Base-by-base conservation (phyloP, 176 grass and related monocot genomes). In the Microstegium vimineum region DNA sequence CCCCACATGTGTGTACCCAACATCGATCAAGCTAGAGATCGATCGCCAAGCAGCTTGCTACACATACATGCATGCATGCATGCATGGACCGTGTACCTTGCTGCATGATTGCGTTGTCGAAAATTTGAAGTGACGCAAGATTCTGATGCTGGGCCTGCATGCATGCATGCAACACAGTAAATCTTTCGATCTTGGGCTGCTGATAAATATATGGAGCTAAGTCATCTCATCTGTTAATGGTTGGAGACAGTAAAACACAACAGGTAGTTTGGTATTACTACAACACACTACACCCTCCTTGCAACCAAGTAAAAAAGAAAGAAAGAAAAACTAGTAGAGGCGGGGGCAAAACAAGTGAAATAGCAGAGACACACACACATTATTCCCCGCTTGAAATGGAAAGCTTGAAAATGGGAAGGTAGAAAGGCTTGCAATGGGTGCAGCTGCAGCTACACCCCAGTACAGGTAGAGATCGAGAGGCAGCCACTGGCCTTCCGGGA, bases 391-490 rank as follows among this genome's bases (percentile, higher is more conserved):
- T 81, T 15, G n/a, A n/a, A n/a, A n/a, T n/a, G n/a, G n/a, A n/a
- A n/a, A n/a, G n/a, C n/a, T n/a, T n/a, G 27, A 81, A n/a, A 87
- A 81, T 64, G 54, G 78, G 69, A 68, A 78, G 52, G 66, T 22
- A 22, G 61, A 66, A 80, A 88, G 42, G 54, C 86, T 77, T 82
- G 71, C 33, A 35, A 35, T 46, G 71, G 28, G 46, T 75, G 61
- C 60, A 66, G 76, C 10, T 54, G 64, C 81, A 36, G 2, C 17
- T 36, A 20, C 69, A 76, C 28, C 49, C 15, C 46, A 41, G 10
- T 14, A 28, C 66, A 57, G 35, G 49, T 26, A 57, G 66, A 36
- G 17, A 65, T n/a, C n/a, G 22, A 57, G 6, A n/a, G n/a, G n/a
- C n/a, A n/a, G n/a, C n/a, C n/a, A n/a, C n/a, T n/a, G n/a, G n/a